Conservation (phyloP, 306 rosid species). For the Acacia acuminata region DNA sequence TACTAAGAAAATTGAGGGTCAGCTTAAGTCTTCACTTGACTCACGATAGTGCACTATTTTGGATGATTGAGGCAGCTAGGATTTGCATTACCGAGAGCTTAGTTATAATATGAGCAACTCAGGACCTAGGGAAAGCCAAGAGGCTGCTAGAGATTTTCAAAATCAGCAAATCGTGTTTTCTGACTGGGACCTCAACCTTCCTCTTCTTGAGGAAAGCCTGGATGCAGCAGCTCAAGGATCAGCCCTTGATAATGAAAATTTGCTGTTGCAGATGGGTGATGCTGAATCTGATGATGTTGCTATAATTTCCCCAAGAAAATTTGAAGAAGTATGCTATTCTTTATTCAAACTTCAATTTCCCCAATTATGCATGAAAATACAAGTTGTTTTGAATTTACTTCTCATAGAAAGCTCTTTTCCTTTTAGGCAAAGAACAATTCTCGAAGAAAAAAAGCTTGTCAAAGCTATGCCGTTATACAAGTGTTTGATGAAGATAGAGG, state of each 20-base stretch:
- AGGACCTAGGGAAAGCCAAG: constrained; percentile 3
- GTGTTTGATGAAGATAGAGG: background rate
- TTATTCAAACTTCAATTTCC: background rate
- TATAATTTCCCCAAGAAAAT: constrained; percentile 10
- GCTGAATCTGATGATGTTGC: constrained; percentile 7
- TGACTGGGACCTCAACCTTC: background rate
- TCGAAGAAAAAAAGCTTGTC: background rate
- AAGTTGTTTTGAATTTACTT: background rate
- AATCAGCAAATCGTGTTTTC: background rate
- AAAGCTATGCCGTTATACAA: background rate
- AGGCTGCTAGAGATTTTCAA: background rate
- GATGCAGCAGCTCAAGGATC: background rate
- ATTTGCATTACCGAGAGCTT: background rate
- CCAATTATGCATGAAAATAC: background rate
- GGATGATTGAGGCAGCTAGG: background rate
- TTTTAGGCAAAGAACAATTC: constrained; percentile 11
- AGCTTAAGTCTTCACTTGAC: background rate
- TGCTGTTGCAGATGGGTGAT: constrained; percentile 1
- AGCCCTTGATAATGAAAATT: constrained; percentile 6
- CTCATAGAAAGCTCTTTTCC: background rate
- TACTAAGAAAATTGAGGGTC: background rate
- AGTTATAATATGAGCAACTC: background rate
- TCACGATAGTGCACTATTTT: background rate
- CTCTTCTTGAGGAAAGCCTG: background rate
- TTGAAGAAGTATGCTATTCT: constrained; percentile 20